phyloP scores from a whole-genome alignment of 1,284 basidiomycete genomes.

The Ceratobasidium sp. region DNA sequence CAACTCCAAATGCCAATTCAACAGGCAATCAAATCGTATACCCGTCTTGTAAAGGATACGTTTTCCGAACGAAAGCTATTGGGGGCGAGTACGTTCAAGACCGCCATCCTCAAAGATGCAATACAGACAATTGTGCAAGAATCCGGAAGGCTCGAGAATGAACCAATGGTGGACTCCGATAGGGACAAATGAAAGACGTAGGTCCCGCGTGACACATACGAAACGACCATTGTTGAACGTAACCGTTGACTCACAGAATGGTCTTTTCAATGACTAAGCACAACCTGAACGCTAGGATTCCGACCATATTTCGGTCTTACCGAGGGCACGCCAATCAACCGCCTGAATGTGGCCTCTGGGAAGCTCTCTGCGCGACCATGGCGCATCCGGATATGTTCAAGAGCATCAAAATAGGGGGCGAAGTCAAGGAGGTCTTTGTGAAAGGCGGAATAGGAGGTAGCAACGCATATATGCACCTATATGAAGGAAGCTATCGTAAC shows the following conservation, averaged over 20 bases:
- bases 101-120: neutral
- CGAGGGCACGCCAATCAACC: neutral
- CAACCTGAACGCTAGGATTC: constrained; percentile 9
- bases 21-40: neutral
- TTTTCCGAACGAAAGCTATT: neutral
- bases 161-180: neutral
- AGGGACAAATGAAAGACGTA: neutral
- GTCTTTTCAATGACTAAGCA: constrained; percentile 6
- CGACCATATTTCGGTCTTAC: constrained; percentile 11
- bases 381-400: constrained; percentile 24
- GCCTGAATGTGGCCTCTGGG: constrained; percentile 8
- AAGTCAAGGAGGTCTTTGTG: no score
- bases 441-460: no score
- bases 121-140: neutral
- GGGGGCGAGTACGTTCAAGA: neutral
- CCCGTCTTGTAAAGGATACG: neutral
- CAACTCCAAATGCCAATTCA: neutral
- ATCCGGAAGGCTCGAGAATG: neutral
- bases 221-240: neutral
- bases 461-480: no score
- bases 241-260: neutral
- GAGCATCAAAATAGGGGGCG: neutral
- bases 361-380: constrained; percentile 5
- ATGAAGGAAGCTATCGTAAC: no score
- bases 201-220: neutral